Evolutionary conservation across 139 green algal species (phyloP), one percentile per base, ranked within the genome.

Genomic region (Chlorella sp.): DNA sequence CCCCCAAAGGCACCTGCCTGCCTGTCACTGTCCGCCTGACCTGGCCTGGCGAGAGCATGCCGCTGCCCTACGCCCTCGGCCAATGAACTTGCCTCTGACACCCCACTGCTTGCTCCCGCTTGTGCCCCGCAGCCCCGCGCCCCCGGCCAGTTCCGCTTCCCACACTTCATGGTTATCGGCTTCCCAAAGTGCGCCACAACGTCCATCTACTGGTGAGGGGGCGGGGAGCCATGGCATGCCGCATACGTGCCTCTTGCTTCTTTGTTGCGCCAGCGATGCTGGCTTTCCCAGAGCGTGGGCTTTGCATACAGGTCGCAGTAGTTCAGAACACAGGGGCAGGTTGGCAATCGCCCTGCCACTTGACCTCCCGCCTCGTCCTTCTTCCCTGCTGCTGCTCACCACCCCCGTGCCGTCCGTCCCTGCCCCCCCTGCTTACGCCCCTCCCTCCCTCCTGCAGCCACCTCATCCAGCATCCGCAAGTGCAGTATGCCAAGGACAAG

Each of bases 121-220:
- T 18, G 22, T 60, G 21, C 19, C 21, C 82, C 48, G 68, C 84
- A 88, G 84, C 84, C 84, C 28, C 39, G 84, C 5, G 84, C 84
- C 11, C 84, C 84, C 24, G 84, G 84, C 21, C 84, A 88, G 84
- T 88, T 88, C 39, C 84, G 84, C 14, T 88, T 71, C 84, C 84
- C 84, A 0, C 84, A 88, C 84, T 88, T 88, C 42, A 66, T 81
- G 30, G 71, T 88, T 0, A 64, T 88, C 16, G 84, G 84, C 12
- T 88, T 88, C 68, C 84, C 84, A 30, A 88, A 88, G 39, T 88
- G 84, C 68, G 84, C 84, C 66, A 88, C 84, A 28, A 88, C 84
- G 3, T 66, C 34, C 66, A 66, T 88, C 15, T 88, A 88, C 84
- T 88, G 84, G 83, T 87, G 83, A 87, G 39, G 7, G 15, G 0